A percentile compares a stretch with the other conserved stretches of the same genome.
phyloP scores from a whole-genome alignment of 23 red algal species.

The Agarophyton chilense region DNA sequence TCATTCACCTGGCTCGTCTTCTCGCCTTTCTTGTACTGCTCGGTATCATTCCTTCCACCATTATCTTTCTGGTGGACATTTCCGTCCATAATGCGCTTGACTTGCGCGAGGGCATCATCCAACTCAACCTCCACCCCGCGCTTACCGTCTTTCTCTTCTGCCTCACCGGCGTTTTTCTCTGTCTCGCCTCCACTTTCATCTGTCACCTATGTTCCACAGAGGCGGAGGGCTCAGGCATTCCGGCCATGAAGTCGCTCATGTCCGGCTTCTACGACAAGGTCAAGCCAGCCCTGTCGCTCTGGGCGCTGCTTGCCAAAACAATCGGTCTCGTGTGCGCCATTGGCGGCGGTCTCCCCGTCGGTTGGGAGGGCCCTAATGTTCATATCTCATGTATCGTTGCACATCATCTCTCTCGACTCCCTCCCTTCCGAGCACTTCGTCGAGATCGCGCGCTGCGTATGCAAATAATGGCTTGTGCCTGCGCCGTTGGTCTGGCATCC shows the following conservation, averaged over 20 bases:
- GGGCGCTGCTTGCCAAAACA: constrained; percentile 89
- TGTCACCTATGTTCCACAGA: constrained; percentile 83
- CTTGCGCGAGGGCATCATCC: constrained; percentile 60
- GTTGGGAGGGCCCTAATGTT: constrained; percentile 99
- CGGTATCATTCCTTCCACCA: constrained; percentile 87
- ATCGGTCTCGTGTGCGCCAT: constrained; percentile 97
- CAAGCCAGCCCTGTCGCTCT: constrained; percentile 84
- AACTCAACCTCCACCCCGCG: neutral
- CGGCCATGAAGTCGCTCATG: constrained; percentile 98
- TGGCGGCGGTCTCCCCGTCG: constrained; percentile 95
- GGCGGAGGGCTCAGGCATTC: constrained; percentile 97
- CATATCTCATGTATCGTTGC: constrained; percentile 99
- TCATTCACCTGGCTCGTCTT: constrained; percentile 56
- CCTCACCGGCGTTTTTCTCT: constrained; percentile 75
- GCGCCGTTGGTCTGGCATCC: constrained; percentile 93
- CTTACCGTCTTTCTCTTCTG: constrained; percentile 74
- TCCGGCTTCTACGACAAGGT: constrained; percentile 98
- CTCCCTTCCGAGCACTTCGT: constrained; percentile 80
- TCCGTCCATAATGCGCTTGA: constrained; percentile 75
- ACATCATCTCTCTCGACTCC: constrained; percentile 94
- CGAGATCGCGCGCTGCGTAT: constrained; percentile 88
- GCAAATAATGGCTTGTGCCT: constrained; percentile 98
- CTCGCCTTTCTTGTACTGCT: constrained; percentile 84
- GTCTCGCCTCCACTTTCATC: constrained; percentile 83
- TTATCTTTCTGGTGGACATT: constrained; percentile 96